Evolutionary conservation across 2,329 filamentous ascomycete species (phyloP).

Genomic region (Elsinoe australis): DNA sequence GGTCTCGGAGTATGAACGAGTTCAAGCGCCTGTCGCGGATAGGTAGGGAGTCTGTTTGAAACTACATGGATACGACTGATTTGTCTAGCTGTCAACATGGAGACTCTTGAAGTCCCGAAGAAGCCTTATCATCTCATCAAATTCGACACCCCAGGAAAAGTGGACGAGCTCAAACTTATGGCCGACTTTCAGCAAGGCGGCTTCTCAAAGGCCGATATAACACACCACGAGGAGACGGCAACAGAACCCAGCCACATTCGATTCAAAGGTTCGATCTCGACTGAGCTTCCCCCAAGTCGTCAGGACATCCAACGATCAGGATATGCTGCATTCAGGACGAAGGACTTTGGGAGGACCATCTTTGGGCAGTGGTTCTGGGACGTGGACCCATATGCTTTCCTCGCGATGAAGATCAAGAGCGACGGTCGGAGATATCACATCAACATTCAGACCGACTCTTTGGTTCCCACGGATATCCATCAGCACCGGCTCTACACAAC

Average conservation of each 20-base stretch:
- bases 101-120: slow-evolving; percentile 58
- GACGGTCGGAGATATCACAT: slow-evolving; percentile 90
- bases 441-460: slow-evolving; percentile 89
- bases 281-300: slow-evolving; percentile 64
- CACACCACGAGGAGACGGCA: slow-evolving; percentile 48
- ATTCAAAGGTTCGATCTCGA: slow-evolving; percentile 86
- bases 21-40: slow-evolving; percentile 49
- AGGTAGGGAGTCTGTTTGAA: slow-evolving; percentile 36
- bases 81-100: slow-evolving; percentile 55
- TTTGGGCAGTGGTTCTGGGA: slow-evolving; percentile 85
- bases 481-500: slow-evolving; percentile 82
- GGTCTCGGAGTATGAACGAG: slow-evolving; percentile 52
- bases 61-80: slow-evolving; percentile 18
- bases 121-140: slow-evolving; percentile 57
- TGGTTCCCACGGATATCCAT: slow-evolving; percentile 91
- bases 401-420: slow-evolving; percentile 80
- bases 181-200: slow-evolving; percentile 70
- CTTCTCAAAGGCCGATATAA: slow-evolving; percentile 66
- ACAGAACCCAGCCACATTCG: slow-evolving; percentile 58
- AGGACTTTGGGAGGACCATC: slow-evolving; percentile 66
- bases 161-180: slow-evolving; percentile 61
- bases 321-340: slow-evolving; percentile 84
- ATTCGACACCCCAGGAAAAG: slow-evolving; percentile 47
- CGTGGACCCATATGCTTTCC: slow-evolving; percentile 78
- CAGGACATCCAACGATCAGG: slow-evolving; percentile 72